Conservation (phyloP, 805 yeast species). For the Metschnikowia cubensis region DNA sequence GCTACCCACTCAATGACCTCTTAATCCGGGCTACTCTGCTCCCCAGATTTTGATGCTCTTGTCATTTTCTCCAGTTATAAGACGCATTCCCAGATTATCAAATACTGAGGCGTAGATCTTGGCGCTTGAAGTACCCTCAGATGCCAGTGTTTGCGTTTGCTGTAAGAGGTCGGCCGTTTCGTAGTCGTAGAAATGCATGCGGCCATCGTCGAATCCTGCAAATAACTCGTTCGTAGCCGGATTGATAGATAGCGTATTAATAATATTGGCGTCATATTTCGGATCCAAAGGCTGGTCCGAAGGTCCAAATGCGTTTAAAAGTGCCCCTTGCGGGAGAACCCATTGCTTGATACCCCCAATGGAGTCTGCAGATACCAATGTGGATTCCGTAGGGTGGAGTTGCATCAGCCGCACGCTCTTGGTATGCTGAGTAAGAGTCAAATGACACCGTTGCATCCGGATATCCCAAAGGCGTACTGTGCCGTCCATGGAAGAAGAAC, state of each 20-base stretch:
- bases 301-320: slow-evolving; percentile 54
- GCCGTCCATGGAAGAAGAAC: slow-evolving; percentile 79
- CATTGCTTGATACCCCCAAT: slow-evolving; percentile 76
- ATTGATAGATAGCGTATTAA: slow-evolving; percentile 67
- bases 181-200: slow-evolving; percentile 75
- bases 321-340: slow-evolving; percentile 72
- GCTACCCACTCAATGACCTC: not conserved
- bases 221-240: slow-evolving; percentile 59
- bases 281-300: slow-evolving; percentile 19
- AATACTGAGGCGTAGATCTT: slow-evolving; percentile 70
- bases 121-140: slow-evolving; percentile 68
- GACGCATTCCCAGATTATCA: slow-evolving; percentile 74
- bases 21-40: slow-evolving; percentile 24
- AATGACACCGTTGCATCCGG: slow-evolving; percentile 66
- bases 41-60: slow-evolving; percentile 78
- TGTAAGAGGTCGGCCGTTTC: slow-evolving; percentile 63
- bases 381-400: slow-evolving; percentile 62
- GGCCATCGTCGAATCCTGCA: slow-evolving; percentile 83
- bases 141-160: slow-evolving; percentile 45
- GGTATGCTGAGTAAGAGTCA: slow-evolving; percentile 79
- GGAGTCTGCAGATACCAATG: slow-evolving; percentile 77
- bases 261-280: slow-evolving; percentile 39
- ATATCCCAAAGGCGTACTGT: slow-evolving; percentile 90
- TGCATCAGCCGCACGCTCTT: slow-evolving; percentile 74
- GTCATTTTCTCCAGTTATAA: slow-evolving; percentile 88